Conservation (phyloP, 2,329 filamentous ascomycete genomes). For the Bipolaris bicolor region DNA sequence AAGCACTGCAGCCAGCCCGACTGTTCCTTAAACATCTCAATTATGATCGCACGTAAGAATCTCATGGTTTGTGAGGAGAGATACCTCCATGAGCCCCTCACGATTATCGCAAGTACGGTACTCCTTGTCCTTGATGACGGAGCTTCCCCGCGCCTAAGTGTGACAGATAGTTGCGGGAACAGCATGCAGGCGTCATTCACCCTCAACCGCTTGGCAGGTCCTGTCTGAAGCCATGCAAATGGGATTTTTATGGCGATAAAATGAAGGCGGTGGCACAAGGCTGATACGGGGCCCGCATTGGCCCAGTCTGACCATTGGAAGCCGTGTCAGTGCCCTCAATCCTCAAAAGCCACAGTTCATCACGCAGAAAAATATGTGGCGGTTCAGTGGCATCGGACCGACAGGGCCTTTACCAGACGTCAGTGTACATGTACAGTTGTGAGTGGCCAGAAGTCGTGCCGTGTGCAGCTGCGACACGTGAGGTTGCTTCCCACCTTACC, state of each 20-base stretch:
- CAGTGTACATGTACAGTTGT: neutral
- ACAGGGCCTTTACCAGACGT: slow-evolving; percentile 1
- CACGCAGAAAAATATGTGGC: neutral
- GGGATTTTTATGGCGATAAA: neutral
- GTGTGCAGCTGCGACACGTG: neutral
- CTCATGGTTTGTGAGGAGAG: neutral
- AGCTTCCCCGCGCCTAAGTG: slow-evolving; percentile 2
- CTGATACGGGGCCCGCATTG: neutral
- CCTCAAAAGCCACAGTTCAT: neutral
- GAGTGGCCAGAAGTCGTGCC: slow-evolving; percentile 21
- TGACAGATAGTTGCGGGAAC: slow-evolving; percentile 9
- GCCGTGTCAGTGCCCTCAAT: neutral
- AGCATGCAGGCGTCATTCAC: neutral
- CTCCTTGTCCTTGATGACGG: slow-evolving; percentile 2
- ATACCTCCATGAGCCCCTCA: neutral
- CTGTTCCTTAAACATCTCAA: neutral
- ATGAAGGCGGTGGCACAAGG: neutral
- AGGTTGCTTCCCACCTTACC: neutral
- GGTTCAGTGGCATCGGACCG: slow-evolving; percentile 1
- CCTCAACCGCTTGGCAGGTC: no score
- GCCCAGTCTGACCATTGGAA: no score
- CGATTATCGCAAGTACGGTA: neutral
- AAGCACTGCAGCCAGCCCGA: neutral
- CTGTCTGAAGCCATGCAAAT: neutral
- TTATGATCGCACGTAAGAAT: neutral